A percentile compares a stretch with the other conserved stretches of the same genome.
Conservation (phyloP, 148 eudicot species). For the Vaccinium darrowii region DNA sequence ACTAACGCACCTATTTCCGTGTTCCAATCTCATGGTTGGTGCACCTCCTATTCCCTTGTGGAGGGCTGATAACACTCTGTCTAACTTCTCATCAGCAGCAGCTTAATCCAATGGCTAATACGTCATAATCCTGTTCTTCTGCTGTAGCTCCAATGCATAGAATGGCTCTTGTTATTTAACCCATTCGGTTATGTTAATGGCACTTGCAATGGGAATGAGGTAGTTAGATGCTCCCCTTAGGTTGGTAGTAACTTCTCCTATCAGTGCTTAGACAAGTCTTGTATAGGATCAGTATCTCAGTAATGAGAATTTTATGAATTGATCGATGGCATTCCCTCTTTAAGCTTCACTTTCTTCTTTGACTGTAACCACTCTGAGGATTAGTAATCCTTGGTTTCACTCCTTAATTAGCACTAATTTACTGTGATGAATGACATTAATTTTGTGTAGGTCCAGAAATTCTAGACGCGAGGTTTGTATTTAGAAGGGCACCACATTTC, state of each 20-base stretch:
- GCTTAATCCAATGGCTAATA: background rate
- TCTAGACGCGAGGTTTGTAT: background rate
- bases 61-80: background rate
- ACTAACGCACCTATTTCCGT: background rate
- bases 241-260: background rate
- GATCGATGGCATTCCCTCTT: background rate
- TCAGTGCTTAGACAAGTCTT: background rate
- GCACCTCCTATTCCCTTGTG: background rate
- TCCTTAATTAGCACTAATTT: background rate
- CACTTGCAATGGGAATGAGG: background rate
- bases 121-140: background rate
- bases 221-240: too few relatives aligned
- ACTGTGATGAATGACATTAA: background rate
- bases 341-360: background rate
- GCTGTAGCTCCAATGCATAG: background rate
- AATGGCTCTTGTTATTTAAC: background rate
- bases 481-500: too few relatives aligned
- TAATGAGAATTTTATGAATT: background rate
- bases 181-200: background rate
- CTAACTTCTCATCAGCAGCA: background rate
- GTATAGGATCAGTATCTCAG: background rate
- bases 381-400: background rate
- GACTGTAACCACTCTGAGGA: background rate
- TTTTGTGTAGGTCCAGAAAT: background rate
- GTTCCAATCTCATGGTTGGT: background rate